Percentiles rank a stretch among this genome's conserved stretches.
Evolutionary conservation across 176 grass and related monocot species (phyloP).

Genomic region (Musa troglodytarum): DNA sequence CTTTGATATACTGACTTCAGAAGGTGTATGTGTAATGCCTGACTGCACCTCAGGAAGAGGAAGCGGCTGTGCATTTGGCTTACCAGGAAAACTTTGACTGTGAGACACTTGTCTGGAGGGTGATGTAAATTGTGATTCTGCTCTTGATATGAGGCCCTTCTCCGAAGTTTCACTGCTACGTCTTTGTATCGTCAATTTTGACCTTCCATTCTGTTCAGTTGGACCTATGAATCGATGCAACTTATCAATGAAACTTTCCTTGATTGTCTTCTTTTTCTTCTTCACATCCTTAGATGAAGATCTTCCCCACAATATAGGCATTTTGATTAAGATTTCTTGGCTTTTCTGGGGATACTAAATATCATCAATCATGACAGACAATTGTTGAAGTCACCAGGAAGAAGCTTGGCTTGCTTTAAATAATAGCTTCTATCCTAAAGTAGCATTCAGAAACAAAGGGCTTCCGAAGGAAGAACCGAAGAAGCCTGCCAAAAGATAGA

Average conservation of each 20-base stretch:
- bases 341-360: background rate
- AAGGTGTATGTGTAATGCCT: conserved; percentile 43
- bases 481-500: background rate
- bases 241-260: conserved; percentile 78
- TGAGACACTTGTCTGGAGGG: conserved; percentile 77
- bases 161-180: conserved; percentile 40
- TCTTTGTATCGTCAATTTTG: conserved; percentile 46
- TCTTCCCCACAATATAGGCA: conserved; percentile 88
- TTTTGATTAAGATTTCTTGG: conserved; percentile 29
- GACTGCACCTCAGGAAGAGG: conserved; percentile 55
- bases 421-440: background rate
- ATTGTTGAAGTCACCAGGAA: background rate
- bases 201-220: conserved; percentile 65
- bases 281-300: conserved; percentile 84
- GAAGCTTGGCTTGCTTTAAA: background rate
- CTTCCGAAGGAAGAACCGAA: background rate
- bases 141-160: conserved; percentile 69
- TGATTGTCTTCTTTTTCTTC: conserved; percentile 45
- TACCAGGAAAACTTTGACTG: conserved; percentile 86
- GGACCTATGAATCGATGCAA: conserved; percentile 81
- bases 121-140: conserved; percentile 76
- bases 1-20: conserved; percentile 63
- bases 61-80: conserved; percentile 58
- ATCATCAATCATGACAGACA: background rate
- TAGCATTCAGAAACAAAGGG: background rate